These are phyloP conservation scores for Geum urbanum DNA, from an alignment of 306 rosid genomes.

Conservation along the genomic window DNA sequence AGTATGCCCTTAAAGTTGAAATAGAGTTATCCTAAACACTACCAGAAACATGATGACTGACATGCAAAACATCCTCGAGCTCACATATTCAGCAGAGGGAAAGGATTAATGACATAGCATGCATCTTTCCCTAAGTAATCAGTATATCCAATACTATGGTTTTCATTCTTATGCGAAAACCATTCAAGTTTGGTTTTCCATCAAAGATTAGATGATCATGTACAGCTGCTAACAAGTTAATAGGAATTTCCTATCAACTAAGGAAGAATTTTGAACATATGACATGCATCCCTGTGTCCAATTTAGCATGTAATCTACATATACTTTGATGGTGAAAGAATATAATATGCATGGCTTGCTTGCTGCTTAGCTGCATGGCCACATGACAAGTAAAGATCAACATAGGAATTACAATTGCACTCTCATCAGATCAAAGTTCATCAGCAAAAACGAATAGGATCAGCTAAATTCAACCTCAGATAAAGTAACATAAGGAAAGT, in stretches of 20 bases:
- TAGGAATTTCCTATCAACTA: not conserved
- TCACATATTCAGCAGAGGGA: not conserved
- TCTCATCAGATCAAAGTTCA: not conserved
- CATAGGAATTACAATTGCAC: not conserved
- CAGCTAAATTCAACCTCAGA: not conserved
- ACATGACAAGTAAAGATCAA: not conserved
- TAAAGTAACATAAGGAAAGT: no score
- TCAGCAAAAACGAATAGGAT: not conserved
- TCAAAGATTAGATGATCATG: not conserved
- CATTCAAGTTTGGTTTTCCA: not conserved
- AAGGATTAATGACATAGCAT: not conserved
- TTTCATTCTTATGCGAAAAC: not conserved
- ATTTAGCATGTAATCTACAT: not conserved
- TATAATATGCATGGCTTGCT: not conserved
- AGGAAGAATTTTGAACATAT: not conserved
- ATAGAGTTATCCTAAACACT: not conserved
- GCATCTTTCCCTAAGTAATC: not conserved
- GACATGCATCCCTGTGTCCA: not conserved
- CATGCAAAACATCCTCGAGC: not conserved
- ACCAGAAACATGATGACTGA: not conserved
- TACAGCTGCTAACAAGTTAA: not conserved
- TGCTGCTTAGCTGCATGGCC: not conserved
- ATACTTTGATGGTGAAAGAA: not conserved
- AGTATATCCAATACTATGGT: not conserved
- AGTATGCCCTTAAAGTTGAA: not conserved